A percentile compares a stretch with the other conserved stretches of the same genome.
phyloP scores from a whole-genome alignment of 306 rosid species.

The Vicia faba region DNA sequence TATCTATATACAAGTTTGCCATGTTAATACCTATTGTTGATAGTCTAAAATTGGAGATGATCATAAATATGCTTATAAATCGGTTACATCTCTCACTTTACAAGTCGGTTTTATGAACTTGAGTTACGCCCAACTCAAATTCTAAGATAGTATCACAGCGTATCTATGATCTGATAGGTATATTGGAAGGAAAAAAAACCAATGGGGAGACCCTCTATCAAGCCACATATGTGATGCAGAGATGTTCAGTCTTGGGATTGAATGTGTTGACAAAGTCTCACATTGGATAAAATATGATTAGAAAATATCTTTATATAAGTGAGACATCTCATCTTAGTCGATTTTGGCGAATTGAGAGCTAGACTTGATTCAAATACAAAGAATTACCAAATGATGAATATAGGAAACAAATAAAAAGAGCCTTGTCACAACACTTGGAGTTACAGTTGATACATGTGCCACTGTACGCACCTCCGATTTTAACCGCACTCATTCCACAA shows the following conservation, averaged over 20 bases:
- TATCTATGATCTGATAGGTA: not conserved
- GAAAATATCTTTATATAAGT: no score
- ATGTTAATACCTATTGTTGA: not conserved
- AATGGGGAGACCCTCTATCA: not conserved
- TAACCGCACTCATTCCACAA: no score
- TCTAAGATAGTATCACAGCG: not conserved
- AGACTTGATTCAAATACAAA: no score
- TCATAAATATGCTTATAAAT: not conserved
- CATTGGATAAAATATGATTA: not conserved
- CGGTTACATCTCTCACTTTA: not conserved
- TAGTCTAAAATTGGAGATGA: not conserved
- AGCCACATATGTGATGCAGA: not conserved
- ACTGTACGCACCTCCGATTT: no score
- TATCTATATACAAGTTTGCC: slow-evolving; percentile 5
- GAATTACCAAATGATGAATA: no score
- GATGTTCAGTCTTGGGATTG: not conserved
- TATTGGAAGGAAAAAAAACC: no score
- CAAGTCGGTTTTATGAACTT: not conserved
- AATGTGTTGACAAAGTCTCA: not conserved
- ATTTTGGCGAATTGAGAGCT: no score
- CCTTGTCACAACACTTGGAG: not conserved
- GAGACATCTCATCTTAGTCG: no score
- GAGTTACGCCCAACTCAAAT: not conserved
- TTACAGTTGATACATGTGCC: not conserved
- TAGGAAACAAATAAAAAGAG: slow-evolving; percentile 9